These are phyloP conservation scores for Cercophora samala DNA, from an alignment of 495 filamentous ascomycete species.

Conservation along the genomic window DNA sequence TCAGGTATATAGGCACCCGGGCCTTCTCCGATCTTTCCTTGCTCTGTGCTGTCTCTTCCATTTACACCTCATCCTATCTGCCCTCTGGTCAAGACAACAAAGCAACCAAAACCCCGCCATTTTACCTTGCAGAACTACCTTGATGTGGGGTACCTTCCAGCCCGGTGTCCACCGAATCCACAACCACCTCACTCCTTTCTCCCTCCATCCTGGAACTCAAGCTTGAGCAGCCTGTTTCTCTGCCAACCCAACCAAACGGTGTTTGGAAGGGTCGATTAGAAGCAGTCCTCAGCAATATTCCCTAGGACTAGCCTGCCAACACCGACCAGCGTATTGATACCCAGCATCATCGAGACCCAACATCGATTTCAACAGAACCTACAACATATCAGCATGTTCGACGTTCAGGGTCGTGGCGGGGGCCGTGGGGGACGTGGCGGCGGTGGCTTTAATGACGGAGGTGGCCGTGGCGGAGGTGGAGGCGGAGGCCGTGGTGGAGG, in stretches of 20 bases:
- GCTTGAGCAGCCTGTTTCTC: background rate
- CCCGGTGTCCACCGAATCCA: background rate
- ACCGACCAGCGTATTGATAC: background rate
- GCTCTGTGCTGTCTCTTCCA: background rate
- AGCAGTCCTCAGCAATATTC: background rate
- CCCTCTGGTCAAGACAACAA: background rate
- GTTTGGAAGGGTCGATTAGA: background rate
- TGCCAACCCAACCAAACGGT: background rate
- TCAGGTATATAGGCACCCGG: too few relatives aligned
- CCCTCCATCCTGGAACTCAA: background rate
- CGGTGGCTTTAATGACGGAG: constrained; percentile 19
- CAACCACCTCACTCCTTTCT: background rate
- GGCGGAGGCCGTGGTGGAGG: constrained; percentile 23
- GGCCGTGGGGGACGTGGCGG: too few relatives aligned
- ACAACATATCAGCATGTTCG: background rate
- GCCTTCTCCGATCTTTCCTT: background rate
- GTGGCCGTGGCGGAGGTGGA: constrained; percentile 29
- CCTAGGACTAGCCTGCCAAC: background rate
- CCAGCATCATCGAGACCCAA: too few relatives aligned
- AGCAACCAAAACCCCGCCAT: background rate
- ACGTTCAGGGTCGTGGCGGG: background rate
- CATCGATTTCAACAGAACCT: too few relatives aligned
- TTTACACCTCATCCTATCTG: background rate
- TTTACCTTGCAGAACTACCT: too few relatives aligned
- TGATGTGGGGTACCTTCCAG: background rate